Conservation (phyloP, 805 yeast species). For the Priceomyces fermenticarens region DNA sequence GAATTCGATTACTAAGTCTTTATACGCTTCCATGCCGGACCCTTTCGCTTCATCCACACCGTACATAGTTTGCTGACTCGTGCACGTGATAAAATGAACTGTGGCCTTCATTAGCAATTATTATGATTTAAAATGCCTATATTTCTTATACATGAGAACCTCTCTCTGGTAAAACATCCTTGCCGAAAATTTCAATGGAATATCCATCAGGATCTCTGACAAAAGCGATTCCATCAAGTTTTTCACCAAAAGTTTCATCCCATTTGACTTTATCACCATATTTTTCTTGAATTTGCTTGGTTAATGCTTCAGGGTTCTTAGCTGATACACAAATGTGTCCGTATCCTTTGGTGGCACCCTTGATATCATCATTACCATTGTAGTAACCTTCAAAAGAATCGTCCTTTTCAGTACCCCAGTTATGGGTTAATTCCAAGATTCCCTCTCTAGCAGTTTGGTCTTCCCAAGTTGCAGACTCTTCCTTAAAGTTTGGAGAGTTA, state of each 20-base stretch:
- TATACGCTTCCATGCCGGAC: not conserved
- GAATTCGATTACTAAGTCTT: not conserved
- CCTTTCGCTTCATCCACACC: not conserved
- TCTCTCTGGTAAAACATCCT: constrained; percentile 1
- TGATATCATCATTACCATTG: constrained; percentile 61
- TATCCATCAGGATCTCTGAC: constrained; percentile 90
- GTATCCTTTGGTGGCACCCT: constrained; percentile 70
- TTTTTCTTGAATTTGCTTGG: constrained; percentile 48
- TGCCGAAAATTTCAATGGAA: constrained; percentile 67
- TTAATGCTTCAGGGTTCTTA: constrained; percentile 56
- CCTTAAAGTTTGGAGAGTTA: constrained; percentile 41
- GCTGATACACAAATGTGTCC: constrained; percentile 81
- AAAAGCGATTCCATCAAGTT: constrained; percentile 63
- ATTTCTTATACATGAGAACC: not conserved
- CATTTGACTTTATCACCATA: constrained; percentile 47
- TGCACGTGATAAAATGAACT: not conserved
- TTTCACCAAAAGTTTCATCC: constrained; percentile 55
- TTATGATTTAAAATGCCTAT: too few relatives aligned
- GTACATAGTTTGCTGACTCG: not conserved
- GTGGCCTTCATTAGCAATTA: not conserved
- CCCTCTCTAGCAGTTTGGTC: constrained; percentile 54
- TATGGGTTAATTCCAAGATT: constrained; percentile 85
- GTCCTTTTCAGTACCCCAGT: constrained; percentile 92
- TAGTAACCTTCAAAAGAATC: constrained; percentile 70
- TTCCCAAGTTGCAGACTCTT: constrained; percentile 26